Evolutionary conservation across 176 grass and related monocot genomes (phyloP).

Genomic region (Oryza meridionalis): DNA sequence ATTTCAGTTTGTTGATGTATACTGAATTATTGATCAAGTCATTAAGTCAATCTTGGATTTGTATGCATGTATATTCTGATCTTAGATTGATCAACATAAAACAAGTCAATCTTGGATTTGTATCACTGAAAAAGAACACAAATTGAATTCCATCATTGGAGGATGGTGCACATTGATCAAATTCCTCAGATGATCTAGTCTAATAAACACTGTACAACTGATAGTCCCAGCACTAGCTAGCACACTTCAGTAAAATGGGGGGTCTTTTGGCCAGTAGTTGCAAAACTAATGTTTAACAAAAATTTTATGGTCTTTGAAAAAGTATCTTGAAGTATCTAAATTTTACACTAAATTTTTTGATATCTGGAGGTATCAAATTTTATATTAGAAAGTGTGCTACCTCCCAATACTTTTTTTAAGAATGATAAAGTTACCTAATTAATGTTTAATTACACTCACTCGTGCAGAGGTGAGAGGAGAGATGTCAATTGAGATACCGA

Average conservation of each 20-base stretch:
- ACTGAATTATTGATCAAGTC: too few relatives aligned
- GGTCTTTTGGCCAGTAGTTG: background rate
- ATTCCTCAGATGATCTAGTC: background rate
- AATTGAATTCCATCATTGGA: background rate
- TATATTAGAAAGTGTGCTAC: too few relatives aligned
- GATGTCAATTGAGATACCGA: too few relatives aligned
- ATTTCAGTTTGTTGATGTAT: conserved; percentile 20
- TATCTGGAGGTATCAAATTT: too few relatives aligned
- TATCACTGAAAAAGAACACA: background rate
- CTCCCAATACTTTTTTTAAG: too few relatives aligned
- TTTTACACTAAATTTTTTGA: too few relatives aligned
- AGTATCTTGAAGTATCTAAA: too few relatives aligned
- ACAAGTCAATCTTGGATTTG: background rate
- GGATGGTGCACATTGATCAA: background rate
- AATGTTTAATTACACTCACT: background rate
- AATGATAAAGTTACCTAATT: too few relatives aligned
- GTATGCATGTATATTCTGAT: background rate
- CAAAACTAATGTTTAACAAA: background rate
- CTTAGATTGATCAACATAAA: background rate
- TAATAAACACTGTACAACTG: conserved; percentile 26
- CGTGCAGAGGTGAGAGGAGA: conserved; percentile 8
- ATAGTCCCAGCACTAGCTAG: background rate
- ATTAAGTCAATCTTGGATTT: background rate
- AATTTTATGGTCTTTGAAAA: too few relatives aligned
- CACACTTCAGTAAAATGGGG: background rate